A percentile compares a stretch with the other conserved stretches of the same genome.
These are phyloP conservation scores for Phaseolus coccineus DNA, from an alignment of 331 rosid species.

Conservation along the genomic window DNA sequence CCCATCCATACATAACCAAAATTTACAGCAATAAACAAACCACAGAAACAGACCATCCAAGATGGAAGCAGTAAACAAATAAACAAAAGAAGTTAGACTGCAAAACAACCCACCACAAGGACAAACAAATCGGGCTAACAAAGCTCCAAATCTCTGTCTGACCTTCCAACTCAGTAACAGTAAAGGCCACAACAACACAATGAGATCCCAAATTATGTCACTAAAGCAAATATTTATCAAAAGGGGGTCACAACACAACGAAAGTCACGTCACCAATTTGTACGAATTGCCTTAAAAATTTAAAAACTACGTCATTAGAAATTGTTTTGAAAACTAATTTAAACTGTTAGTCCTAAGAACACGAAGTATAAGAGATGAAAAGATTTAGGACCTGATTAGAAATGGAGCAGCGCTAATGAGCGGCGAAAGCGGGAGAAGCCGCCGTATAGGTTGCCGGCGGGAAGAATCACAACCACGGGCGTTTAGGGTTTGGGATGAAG, in stretches of 20 bases:
- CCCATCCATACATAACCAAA: background rate
- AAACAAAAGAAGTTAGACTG: background rate
- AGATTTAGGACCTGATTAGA: background rate
- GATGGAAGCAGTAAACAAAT: background rate
- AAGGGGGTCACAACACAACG: background rate
- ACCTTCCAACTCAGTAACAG: background rate
- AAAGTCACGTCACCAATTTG: background rate
- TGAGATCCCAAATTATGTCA: background rate
- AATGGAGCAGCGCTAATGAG: background rate
- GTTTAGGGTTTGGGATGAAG: no score
- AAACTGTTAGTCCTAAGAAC: background rate
- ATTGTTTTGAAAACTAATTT: background rate
- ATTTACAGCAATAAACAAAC: background rate
- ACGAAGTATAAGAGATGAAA: background rate
- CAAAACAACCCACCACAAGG: background rate
- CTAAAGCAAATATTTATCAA: background rate
- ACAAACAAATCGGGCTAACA: background rate
- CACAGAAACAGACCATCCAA: background rate
- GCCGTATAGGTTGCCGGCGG: background rate
- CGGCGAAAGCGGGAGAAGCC: background rate
- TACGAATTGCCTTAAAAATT: background rate
- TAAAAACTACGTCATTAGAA: background rate
- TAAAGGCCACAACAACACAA: background rate
- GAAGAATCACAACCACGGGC: no score
- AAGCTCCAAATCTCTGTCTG: background rate